Evolutionary conservation across 306 rosid genomes (phyloP).

Genomic region (Purshia tridentata): DNA sequence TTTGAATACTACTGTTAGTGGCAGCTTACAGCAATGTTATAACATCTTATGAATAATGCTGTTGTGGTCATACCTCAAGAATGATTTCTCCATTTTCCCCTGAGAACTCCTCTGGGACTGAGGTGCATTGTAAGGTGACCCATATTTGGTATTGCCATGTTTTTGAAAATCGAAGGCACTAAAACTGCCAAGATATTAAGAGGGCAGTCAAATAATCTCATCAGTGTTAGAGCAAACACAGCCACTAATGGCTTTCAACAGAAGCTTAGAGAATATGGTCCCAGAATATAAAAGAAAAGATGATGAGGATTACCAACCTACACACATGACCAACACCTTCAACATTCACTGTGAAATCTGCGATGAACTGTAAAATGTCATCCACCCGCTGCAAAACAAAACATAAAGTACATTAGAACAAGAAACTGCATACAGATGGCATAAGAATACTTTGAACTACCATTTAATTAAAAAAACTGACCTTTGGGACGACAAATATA

Average conservation of each 20-base stretch:
- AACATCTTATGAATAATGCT: constrained; percentile 1
- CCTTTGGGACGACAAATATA: constrained; percentile 81
- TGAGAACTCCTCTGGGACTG: constrained; percentile 74
- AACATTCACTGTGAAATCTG: constrained; percentile 71
- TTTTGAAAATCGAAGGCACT: constrained; percentile 75
- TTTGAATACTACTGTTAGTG: background rate
- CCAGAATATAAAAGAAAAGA: constrained; percentile 6
- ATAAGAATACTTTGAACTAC: constrained; percentile 7
- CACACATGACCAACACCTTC: constrained; percentile 99
- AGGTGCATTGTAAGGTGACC: constrained; percentile 62
- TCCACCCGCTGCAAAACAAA: constrained; percentile 74
- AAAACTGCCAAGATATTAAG: constrained; percentile 48
- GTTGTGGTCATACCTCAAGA: constrained; percentile 65
- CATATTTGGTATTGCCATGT: constrained; percentile 79
- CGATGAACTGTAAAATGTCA: constrained; percentile 82
- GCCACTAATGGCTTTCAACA: background rate
- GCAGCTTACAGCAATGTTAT: background rate
- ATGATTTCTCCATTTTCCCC: constrained; percentile 97
- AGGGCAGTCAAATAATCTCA: constrained; percentile 10
- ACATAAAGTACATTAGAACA: constrained; percentile 22
- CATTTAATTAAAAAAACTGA: constrained; percentile 23
- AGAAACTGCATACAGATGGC: constrained; percentile 10
- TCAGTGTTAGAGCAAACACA: background rate
- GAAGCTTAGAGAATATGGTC: constrained; percentile 7
- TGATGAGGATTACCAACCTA: constrained; percentile 51